Evolutionary conservation across 306 rosid species (phyloP), one percentile per base, ranked within the genome.

Genomic region (Acmispon strigosus): DNA sequence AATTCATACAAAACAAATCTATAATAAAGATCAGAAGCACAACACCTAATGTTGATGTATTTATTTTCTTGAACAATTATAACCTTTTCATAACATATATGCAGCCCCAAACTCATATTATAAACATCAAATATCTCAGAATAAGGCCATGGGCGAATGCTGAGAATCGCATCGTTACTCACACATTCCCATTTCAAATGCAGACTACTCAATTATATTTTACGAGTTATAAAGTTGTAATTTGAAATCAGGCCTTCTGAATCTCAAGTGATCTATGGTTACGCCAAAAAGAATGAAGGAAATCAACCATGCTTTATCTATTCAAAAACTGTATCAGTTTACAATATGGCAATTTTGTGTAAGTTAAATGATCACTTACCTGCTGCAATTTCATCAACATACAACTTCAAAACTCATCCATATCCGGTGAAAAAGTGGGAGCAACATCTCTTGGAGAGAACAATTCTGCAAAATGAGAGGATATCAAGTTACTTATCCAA

Each of bases 291-390:
- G n/a, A 47, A 66, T 0, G 8, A 70, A 51, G 41, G 6, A 34
- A 82, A 63, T 17, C 47, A 58, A 70, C 32, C 19, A 34, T 18
- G 41, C 51, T 73, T n/a, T n/a, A n/a, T n/a, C n/a, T n/a, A n/a
- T n/a, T n/a, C n/a, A n/a, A n/a, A n/a, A n/a, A n/a, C n/a, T n/a
- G n/a, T n/a, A n/a, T n/a, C n/a, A n/a, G n/a, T n/a, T n/a, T n/a
- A n/a, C n/a, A n/a, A n/a, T n/a, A n/a, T n/a, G n/a, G n/a, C n/a
- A n/a, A n/a, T n/a, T n/a, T n/a, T n/a, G n/a, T n/a, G n/a, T n/a
- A n/a, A n/a, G n/a, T n/a, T n/a, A n/a, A n/a, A n/a, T n/a, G n/a
- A n/a, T n/a, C n/a, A n/a, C n/a, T n/a, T n/a, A n/a, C n/a, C n/a
- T n/a, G n/a, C n/a, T n/a, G n/a, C n/a, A n/a, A n/a, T n/a, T n/a